Evolutionary conservation across 2,329 filamentous ascomycete species (phyloP), one percentile per base, ranked within the genome.

Genomic region (Aspergillus transmontanensis): DNA sequence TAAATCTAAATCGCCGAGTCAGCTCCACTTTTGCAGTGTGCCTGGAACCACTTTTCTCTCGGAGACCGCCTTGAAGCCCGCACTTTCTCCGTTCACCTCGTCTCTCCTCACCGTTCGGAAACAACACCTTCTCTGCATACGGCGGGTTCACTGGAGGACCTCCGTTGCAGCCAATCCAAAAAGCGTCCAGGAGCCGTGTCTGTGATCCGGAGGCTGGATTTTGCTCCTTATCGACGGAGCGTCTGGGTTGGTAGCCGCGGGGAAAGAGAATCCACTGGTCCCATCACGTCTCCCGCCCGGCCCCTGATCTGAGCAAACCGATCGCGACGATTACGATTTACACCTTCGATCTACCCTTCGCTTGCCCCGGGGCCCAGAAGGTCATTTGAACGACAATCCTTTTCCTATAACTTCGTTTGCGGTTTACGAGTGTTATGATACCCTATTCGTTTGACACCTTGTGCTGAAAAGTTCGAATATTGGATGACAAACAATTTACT

Each of bases 361-460:
- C 21, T 19, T 39, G 51, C 23, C 32, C 14, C 6, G 12, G 51
- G 36, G 32, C 30, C 11, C 51, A 23, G 51, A 39, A 11, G 12
- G 14, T 39, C 16, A 55, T 28, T 55, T 23, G 32, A 21, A 6
- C 21, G 34, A 39, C 32, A 21, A 3, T 16, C 6, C 9, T 61
- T 55, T 53, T 28, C 43, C 32, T 41, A 54, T 6, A 16, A 9
- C 23, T 48, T 48, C 23, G 23, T 48, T 48, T 43, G 60, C 55
- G 58, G 46, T 59, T 62, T 51, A 50, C 58, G 55, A 61, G 60
- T 58, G 62, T 54, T 43, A 66, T 66, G 65, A 57, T 61, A 60
- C 63, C 60, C 63, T 61, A 59, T 62, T 45, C 56, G 48, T 63
- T 67, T 57, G 59, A 63, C 56, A 60, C 57, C 62, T 56, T 63